A percentile compares a stretch with the other conserved stretches of the same genome.
Evolutionary conservation across 139 green algal genomes (phyloP).

Genomic region (Picochlorum sp.): DNA sequence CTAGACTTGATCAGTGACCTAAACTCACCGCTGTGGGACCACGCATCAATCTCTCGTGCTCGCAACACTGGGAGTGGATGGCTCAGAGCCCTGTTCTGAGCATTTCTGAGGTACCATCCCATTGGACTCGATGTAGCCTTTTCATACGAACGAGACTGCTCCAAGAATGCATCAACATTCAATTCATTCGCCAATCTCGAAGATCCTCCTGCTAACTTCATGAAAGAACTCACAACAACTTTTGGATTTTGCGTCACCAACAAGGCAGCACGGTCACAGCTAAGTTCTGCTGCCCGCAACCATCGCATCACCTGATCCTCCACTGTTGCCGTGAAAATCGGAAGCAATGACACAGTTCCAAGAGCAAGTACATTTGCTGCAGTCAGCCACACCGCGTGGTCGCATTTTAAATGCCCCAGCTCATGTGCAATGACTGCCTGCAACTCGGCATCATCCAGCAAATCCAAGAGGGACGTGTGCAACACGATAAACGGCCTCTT

Average conservation of each 20-base stretch:
- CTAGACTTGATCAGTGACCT: constrained; percentile 18
- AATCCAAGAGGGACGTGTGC: constrained; percentile 88
- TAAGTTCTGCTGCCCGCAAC: constrained; percentile 88
- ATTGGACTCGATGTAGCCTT: constrained; percentile 63
- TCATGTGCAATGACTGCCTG: constrained; percentile 76
- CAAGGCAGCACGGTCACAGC: constrained; percentile 88
- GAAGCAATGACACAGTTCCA: constrained; percentile 61
- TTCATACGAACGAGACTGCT: constrained; percentile 73
- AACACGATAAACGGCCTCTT: constrained; percentile 90
- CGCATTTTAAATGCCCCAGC: constrained; percentile 73
- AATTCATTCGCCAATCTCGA: constrained; percentile 72
- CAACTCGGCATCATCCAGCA: constrained; percentile 77
- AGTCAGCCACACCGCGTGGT: constrained; percentile 93
- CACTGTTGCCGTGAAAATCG: constrained; percentile 43
- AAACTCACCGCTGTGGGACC: constrained; percentile 39
- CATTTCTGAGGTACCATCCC: constrained; percentile 83
- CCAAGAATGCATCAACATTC: constrained; percentile 89
- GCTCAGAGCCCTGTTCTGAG: constrained; percentile 68
- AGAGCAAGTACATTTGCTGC: constrained; percentile 82
- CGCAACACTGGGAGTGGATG: constrained; percentile 86
- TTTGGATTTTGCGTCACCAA: constrained; percentile 66
- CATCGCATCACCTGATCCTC: constrained; percentile 74
- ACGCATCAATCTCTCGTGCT: constrained; percentile 76
- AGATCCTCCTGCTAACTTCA: constrained; percentile 91
- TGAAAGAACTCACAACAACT: constrained; percentile 75